Evolutionary conservation across 345 rosid species (phyloP), one percentile per base, ranked within the genome.

Genomic region (Citrus medica): DNA sequence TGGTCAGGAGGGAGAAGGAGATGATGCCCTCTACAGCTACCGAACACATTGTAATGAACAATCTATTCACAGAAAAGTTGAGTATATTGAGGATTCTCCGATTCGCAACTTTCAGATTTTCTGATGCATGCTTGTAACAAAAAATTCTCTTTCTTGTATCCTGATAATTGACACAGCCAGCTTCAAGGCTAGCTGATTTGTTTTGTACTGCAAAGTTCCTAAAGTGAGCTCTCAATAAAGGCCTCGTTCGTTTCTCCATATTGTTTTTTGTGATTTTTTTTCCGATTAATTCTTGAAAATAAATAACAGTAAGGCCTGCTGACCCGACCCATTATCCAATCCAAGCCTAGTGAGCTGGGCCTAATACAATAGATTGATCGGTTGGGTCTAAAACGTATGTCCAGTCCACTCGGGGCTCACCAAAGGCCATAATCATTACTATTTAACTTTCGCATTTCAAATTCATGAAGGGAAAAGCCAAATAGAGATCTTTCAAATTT

Each of bases 31-130:
- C 60, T 69, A 56, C 71, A 78, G 68, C 25, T 77, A 84, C 71
- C 64, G 74, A 30, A 76, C 69, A 48, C 82, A 76, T 70, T 71
- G 69, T 64, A 78, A 76, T 21, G 72, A 63, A 32, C 78, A 71
- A 70, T 25, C 28, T 37, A 14, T 69, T 22, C 38, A 40, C 32
- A 33, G 33, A 27, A 79, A 85, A 38, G 33, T 67, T 63, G 80
- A 81, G 35, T 76, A 79, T 30, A 79, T 24, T 25, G 80, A 82
- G 27, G 78, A 76, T 65, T 76, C 35, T 32, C 53, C 14, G 71
- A 32, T 53, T 22, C 6, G 16, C 33, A 37, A 24, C n/a, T 76
- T n/a, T 33, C 6, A 65, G 19, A 51, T 48, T 64, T 65, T 76
- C n/a, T 51, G 71, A 65, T 22, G 30, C 71, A 33, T 22, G 77